These are phyloP conservation scores for Leptodontidium sp. DNA, from an alignment of 2,329 filamentous ascomycete genomes.

Conservation along the genomic window DNA sequence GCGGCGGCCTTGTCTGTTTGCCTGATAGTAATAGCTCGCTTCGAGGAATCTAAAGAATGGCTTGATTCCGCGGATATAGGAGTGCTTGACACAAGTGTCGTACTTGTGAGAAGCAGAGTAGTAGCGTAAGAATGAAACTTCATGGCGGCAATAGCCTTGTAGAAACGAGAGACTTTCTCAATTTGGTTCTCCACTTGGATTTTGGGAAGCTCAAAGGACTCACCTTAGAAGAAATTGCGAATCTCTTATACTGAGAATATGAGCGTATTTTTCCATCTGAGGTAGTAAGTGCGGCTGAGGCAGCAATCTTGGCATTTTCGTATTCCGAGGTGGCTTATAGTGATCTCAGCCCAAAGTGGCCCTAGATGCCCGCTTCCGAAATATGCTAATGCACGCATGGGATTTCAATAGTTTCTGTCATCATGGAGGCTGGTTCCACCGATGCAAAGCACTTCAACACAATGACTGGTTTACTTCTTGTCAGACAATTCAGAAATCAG, in stretches of 20 bases:
- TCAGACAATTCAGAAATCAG: neutral
- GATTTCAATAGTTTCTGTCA: slow-evolving; percentile 1
- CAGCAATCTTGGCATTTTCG: neutral
- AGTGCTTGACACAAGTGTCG: neutral
- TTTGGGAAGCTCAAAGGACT: neutral
- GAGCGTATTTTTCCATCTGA: neutral
- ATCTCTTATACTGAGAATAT: neutral
- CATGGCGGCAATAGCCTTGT: neutral
- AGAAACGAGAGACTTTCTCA: neutral
- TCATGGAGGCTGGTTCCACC: neutral
- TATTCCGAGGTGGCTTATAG: neutral
- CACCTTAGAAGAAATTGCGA: neutral
- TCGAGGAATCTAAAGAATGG: neutral
- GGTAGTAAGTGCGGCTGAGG: neutral
- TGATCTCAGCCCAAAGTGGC: neutral
- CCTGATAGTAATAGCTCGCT: neutral
- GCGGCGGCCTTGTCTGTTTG: neutral
- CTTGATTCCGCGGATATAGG: neutral
- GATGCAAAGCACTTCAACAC: neutral
- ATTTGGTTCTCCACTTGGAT: neutral
- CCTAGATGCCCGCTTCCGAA: neutral
- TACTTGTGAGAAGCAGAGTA: neutral
- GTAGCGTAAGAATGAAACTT: neutral
- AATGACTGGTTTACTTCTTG: neutral
- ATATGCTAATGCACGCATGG: neutral